A percentile compares a stretch with the other conserved stretches of the same genome.
Evolutionary conservation across 352 stramenopile genomes (phyloP).

Genomic region (Phytophthora chlamydospora): DNA sequence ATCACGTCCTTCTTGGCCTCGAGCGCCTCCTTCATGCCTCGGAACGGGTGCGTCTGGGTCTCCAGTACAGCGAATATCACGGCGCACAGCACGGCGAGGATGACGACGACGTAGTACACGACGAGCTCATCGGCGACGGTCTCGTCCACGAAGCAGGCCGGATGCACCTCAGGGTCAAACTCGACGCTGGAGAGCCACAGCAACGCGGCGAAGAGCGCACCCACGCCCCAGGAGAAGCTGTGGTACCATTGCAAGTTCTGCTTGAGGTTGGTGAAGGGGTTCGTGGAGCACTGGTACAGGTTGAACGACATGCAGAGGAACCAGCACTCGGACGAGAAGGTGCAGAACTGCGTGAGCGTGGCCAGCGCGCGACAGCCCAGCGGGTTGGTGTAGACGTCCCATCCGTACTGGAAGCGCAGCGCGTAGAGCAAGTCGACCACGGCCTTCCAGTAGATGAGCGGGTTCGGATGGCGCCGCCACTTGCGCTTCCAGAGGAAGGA

Average conservation of each 20-base stretch:
- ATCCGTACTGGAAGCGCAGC: conserved; percentile 74
- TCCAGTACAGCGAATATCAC: conserved; percentile 72
- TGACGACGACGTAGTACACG: conserved; percentile 80
- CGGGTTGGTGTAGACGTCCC: conserved; percentile 60
- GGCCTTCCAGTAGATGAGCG: conserved; percentile 85
- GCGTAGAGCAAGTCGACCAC: conserved; percentile 78
- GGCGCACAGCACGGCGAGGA: conserved; percentile 69
- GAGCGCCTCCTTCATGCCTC: conserved; percentile 79
- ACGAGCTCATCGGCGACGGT: conserved; percentile 63
- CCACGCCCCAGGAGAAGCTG: conserved; percentile 73
- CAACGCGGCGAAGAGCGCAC: conserved; percentile 51
- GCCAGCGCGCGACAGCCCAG: conserved; percentile 61
- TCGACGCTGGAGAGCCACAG: conserved; percentile 63
- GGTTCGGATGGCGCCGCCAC: conserved; percentile 82
- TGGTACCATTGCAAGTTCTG: conserved; percentile 78
- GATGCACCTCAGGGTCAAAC: conserved; percentile 56
- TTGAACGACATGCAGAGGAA: conserved; percentile 90
- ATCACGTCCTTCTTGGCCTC: conserved; percentile 86
- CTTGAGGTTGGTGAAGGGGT: conserved; percentile 88
- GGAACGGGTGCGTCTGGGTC: conserved; percentile 70
- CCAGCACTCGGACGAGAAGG: conserved; percentile 86
- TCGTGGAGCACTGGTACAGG: conserved; percentile 85
- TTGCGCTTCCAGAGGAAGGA: conserved; percentile 71
- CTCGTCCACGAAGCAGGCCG: conserved; percentile 79
- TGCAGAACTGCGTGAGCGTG: conserved; percentile 76